Evolutionary conservation across 768 basidiomycete genomes (phyloP), one percentile per base, ranked within the genome.

Genomic region (Leccinum sublutescens): DNA sequence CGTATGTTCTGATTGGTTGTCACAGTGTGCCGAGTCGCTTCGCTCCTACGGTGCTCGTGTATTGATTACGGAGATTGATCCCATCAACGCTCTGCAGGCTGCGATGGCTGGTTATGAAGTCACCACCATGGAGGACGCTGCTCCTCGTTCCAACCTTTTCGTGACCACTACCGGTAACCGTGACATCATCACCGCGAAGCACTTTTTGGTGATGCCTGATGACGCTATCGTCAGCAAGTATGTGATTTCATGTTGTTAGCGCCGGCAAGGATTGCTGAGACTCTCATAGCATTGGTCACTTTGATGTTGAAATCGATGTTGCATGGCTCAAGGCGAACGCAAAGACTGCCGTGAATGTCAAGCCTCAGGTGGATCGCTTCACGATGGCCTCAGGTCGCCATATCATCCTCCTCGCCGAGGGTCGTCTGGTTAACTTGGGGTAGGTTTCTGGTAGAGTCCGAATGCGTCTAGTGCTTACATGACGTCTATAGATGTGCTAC

Each of bases 41-140:
- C 85, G 87, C 54, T 91, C 94, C n/a, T 99, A 98, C 75, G 97
- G 97, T 73, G 87, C 95, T 64, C 95, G 97, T 70, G 96, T 98
- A 47, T 68, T 99, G 68, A 75, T 99, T 72, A 98, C 97, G 63
- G 97, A 99, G 77, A 97, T 99, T 74, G 97, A 99, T 78, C 97
- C 97, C 64, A 99, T 99, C 88, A 99, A 99, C 75, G 97, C 96
- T 52, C 89, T 99, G 60, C 97, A 99, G 76, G 97, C 97, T 66
- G 96, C 95, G 56, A 99, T 99, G 97, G 95, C 94, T 70, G 97
- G 97, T 58, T 99, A 95, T 75, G 96, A 99, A 77, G 96, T 99
- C 60, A 89, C 89, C 59, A 98, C 95, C 56, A 98, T 99, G 95
- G 96, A 99, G 71, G 95, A 97, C 38, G 94, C 93, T 64, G 97